A percentile compares a stretch with the other conserved stretches of the same genome.
Evolutionary conservation across 2,329 filamentous ascomycete species (phyloP).

Genomic region (Blastomyces emzantsi): DNA sequence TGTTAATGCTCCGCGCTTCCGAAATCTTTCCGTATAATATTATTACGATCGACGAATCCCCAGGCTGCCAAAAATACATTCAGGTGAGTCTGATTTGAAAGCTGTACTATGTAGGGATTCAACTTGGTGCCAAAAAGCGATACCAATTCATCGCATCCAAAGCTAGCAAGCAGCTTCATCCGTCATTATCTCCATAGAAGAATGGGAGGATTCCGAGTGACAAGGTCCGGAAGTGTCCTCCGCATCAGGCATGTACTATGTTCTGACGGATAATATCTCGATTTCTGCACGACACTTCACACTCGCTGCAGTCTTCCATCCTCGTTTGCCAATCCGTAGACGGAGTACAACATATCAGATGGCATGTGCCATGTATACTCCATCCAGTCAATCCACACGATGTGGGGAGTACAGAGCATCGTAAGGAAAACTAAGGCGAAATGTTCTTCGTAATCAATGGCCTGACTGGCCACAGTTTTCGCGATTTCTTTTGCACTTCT

Average conservation of each 20-base stretch:
- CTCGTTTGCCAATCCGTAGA: background rate
- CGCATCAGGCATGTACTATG: too few species aligned
- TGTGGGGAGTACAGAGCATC: background rate
- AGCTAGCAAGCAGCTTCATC: background rate
- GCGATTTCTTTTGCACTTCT: background rate
- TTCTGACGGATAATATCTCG: background rate
- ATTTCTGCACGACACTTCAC: background rate
- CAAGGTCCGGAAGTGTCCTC: background rate
- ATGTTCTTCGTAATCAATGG: background rate
- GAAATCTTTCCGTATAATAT: background rate
- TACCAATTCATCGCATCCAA: background rate
- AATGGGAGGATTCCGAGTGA: background rate
- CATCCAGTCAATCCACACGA: background rate
- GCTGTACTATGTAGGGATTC: background rate
- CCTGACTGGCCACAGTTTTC: background rate
- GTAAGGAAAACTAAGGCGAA: background rate
- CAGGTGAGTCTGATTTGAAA: background rate
- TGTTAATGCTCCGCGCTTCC: background rate
- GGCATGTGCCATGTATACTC: background rate
- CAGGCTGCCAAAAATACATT: background rate
- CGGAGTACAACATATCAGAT: background rate
- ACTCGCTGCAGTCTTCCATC: background rate
- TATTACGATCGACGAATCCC: background rate
- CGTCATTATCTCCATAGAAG: background rate
- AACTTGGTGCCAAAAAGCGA: background rate